Base-by-base conservation (phyloP, 1,284 basidiomycete species). In the Trichosporon ovoides region DNA sequence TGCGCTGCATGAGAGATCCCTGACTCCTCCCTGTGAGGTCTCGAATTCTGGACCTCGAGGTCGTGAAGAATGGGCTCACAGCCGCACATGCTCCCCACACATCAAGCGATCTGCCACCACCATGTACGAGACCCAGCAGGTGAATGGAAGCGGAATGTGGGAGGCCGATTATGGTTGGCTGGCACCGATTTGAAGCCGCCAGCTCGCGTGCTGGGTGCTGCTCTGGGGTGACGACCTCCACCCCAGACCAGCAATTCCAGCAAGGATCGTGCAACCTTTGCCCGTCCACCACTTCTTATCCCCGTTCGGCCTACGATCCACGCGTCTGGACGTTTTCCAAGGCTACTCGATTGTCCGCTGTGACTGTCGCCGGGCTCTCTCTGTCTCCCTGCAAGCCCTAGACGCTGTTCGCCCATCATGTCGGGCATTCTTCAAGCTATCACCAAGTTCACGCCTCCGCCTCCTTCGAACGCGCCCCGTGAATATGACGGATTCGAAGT, bases 401-500 rank as follows among this genome's bases (percentile, higher is more conserved):
- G 14, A n/a, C 43, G 14, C 19, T 18, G 22, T 28, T 18, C 28
- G 43, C 43, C 43, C 43, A 48, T 36, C 37, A 71, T 71, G 69
- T 68, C 68, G 12, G 61, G n/a, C 49, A 52, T 85, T 50, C 62
- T 84, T 55, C 67, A 78, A 66, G 64, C 56, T 52, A 54, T 77
- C 43, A 53, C 84, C 59, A 81, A 83, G 14, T 82, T 87, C 34
- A 68, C 79, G 3, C 79, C 80, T n/a, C 71, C 78, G 13, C 52
- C 56, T 28, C 63, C 71, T n/a, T 46, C 58, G 7, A 62, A 66
- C 12, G 34, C 58, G 7, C 58, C 75, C 3, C 71, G 76, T 10
- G 78, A 84, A 33, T 87, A 86, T 66, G 72, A 80, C 19, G 86
- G 89, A 16, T 73, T 83, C 50, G 82, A 93, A 74, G 84, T 81